These are phyloP conservation scores for Nannochloropsis salina DNA, from an alignment of 108 stramenopile genomes.

Conservation along the genomic window DNA sequence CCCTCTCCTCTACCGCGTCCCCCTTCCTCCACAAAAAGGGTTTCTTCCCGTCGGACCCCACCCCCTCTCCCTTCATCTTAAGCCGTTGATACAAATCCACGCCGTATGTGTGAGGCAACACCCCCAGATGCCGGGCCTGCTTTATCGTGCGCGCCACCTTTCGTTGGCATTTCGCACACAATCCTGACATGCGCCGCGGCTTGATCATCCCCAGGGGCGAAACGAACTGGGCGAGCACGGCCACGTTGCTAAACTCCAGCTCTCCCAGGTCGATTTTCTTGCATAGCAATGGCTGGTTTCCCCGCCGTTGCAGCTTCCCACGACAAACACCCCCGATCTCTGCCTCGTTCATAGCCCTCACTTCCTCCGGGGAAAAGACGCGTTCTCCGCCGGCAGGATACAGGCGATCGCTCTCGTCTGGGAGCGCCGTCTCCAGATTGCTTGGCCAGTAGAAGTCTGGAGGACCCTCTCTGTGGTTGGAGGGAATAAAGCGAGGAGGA, in stretches of 20 bases:
- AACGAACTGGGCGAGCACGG: not conserved
- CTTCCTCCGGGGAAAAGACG: not conserved
- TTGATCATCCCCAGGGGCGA: constrained; percentile 37
- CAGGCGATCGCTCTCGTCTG: not conserved
- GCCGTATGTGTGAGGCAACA: constrained; percentile 37
- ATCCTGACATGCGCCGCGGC: constrained; percentile 42
- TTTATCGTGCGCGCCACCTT: constrained; percentile 53
- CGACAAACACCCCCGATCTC: not conserved
- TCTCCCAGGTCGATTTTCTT: constrained; percentile 16
- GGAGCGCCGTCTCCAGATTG: not conserved
- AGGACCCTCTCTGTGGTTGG: not conserved
- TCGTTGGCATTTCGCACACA: constrained; percentile 56
- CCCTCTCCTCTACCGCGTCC: not conserved
- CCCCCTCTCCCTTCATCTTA: not conserved
- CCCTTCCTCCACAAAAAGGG: constrained; percentile 4
- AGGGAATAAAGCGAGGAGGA: not conserved
- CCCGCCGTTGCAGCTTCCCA: constrained; percentile 2
- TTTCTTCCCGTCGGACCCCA: not conserved
- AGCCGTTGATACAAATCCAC: constrained; percentile 23
- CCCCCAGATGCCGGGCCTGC: constrained; percentile 49
- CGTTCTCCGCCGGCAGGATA: not conserved
- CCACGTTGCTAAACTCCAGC: not conserved
- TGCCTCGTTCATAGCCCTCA: not conserved
- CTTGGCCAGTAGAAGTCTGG: constrained; percentile 10
- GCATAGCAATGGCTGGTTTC: not conserved